Base-by-base conservation (phyloP, 306 rosid genomes). In the Oemleria cerasiformis region DNA sequence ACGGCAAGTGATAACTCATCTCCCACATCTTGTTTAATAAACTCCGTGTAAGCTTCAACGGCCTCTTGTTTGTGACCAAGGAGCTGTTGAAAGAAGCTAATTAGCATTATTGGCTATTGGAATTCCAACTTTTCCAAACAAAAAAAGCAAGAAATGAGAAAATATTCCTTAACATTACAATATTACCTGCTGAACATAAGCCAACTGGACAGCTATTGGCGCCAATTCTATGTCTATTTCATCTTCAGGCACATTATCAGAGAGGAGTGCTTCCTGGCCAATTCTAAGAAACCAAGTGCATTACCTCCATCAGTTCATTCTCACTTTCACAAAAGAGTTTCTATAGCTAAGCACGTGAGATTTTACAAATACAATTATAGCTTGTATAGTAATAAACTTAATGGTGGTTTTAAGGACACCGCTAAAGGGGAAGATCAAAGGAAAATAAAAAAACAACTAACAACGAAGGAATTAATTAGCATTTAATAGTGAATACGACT, bases 151-250 rank as follows among this genome's bases (percentile, higher is more conserved):
- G 16, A 51, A 58, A 9, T 44, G n/a, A 40, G 30, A 61, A 38
- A 20, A 23, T 12, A 43, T 60, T 25, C 20, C 11, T 63, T 60
- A 47, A 71, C 62, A 45, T 42, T 7, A 42, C 45, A 72, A 30
- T 36, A 68, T 65, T 76, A 89, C 99, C 91, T 87, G 97, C 79
- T 88, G 92, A 71, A 94, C 96, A 86, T 94, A 94, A 72, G 95
- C 97, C 81, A 94, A 79, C 69, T 91, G 99, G 71, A 91, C 96
- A 76, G 97, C 91, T 72, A 94, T 84, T 47, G 99, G 97, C 53
- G 99, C 83, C 90, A 94, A 78, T 73, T 94, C 99, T 70, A 77
- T 82, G 78, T 89, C 97, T 70, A 91, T 84, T 30, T 88, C 96
- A 4, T 94, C 97, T 68, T 94, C 99, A 44, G 91, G 84, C 21